Percentiles rank a stretch among this genome's conserved stretches.
These are phyloP conservation scores for Xerocomellus chrysenteron DNA, from an alignment of 768 basidiomycete species.

Conservation along the genomic window DNA sequence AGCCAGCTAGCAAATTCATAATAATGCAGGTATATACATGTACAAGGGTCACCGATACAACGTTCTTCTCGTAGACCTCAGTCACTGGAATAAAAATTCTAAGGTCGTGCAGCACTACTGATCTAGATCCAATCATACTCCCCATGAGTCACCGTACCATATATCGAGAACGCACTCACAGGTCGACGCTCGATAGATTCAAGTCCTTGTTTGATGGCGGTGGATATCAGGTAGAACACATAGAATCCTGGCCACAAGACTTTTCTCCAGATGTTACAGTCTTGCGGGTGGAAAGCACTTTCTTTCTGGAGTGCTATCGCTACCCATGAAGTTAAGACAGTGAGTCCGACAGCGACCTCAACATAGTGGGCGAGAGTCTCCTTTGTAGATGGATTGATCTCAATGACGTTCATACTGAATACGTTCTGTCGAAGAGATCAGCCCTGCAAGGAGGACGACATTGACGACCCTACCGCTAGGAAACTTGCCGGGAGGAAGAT, in stretches of 20 bases:
- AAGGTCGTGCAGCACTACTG: neutral
- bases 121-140: neutral
- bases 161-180: conserved; percentile 6
- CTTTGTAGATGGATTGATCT: conserved; percentile 29
- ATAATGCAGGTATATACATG: conserved; percentile 2
- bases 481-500: conserved; percentile 58
- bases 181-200: neutral
- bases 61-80: neutral
- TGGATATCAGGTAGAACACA: neutral
- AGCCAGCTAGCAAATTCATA: neutral
- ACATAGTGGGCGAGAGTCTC: conserved; percentile 39
- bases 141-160: neutral
- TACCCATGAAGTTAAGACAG: conserved; percentile 53
- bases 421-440: conserved; percentile 25
- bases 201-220: neutral
- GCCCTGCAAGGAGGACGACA: no score
- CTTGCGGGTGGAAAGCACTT: conserved; percentile 13
- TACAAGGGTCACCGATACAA: neutral
- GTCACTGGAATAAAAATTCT: neutral
- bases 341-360: conserved; percentile 45
- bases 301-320: conserved; percentile 49
- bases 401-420: conserved; percentile 29
- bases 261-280: conserved; percentile 2
- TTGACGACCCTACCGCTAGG: conserved; percentile 24
- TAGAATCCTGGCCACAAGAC: conserved; percentile 24